Conservation (phyloP, 1,284 basidiomycete species). For the Cryptococcus wingfieldii region DNA sequence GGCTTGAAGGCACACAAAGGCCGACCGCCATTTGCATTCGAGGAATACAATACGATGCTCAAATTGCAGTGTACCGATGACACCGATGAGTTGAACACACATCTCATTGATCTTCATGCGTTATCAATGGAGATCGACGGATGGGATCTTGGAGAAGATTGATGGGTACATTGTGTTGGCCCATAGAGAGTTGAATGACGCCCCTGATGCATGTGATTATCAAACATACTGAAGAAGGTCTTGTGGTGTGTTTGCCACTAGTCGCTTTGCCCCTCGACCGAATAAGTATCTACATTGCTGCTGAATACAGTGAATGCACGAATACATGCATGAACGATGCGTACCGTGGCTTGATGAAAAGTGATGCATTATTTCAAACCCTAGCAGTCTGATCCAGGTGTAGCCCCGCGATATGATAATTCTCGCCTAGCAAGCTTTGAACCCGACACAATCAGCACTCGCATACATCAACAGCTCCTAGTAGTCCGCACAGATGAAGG, state of each 20-base stretch:
- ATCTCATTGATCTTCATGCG: constrained; percentile 48
- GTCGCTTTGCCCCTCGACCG: too few relatives aligned
- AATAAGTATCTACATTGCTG: too few relatives aligned
- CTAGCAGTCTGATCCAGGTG: constrained; percentile 13
- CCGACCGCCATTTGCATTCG: constrained; percentile 66
- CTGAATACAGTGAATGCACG: too few relatives aligned
- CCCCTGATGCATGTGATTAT: too few relatives aligned
- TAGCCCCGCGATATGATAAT: constrained; percentile 40
- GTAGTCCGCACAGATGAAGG: too few relatives aligned
- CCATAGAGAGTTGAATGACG: too few relatives aligned
- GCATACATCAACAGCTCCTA: background rate
- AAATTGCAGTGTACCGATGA: constrained; percentile 79
- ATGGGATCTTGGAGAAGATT: constrained; percentile 25
- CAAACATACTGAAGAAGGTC: too few relatives aligned
- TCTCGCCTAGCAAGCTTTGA: constrained; percentile 41
- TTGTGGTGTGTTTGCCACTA: too few relatives aligned
- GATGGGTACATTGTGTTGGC: background rate
- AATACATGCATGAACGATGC: too few relatives aligned
- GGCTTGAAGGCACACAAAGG: constrained; percentile 54
- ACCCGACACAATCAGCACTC: background rate
- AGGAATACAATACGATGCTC: constrained; percentile 85
- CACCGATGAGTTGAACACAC: constrained; percentile 47
- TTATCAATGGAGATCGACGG: constrained; percentile 41
- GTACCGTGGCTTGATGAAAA: background rate
- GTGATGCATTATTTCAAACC: background rate